A percentile compares a stretch with the other conserved stretches of the same genome.
Conservation (phyloP, 176 grass and related monocot genomes). For the Phoenix roebelenii region DNA sequence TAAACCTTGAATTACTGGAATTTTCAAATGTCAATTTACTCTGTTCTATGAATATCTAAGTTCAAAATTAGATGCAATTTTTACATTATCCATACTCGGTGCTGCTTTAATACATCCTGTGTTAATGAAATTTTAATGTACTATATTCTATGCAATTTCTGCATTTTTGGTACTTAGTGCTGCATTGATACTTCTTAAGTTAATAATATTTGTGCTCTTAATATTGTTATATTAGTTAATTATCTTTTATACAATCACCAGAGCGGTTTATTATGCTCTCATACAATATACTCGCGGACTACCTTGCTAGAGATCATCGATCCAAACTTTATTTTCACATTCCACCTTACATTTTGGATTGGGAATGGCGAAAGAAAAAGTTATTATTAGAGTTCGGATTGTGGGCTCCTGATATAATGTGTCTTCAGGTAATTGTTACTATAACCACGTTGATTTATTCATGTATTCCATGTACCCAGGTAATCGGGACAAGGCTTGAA, state of each 20-base stretch:
- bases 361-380: conserved; percentile 71
- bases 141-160: no score
- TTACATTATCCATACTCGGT: no score
- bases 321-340: conserved; percentile 53
- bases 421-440: conserved; percentile 70
- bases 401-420: conserved; percentile 85
- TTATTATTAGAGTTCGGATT: conserved; percentile 55
- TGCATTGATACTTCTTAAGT: no score
- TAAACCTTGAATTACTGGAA: no score
- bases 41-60: no score
- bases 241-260: conserved; percentile 27
- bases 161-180: no score
- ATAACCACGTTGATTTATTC: neutral
- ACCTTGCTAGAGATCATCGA: conserved; percentile 63
- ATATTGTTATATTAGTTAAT: conserved; percentile 5
- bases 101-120: no score
- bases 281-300: conserved; percentile 96
- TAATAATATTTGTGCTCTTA: neutral
- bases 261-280: conserved; percentile 82
- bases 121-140: no score
- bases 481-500: no score
- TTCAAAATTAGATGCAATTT: no score
- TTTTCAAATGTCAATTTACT: no score
- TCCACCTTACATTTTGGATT: conserved; percentile 43
- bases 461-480: no score